Evolutionary conservation across 129 eudicot species (phyloP).

Genomic region (Erigeron canadensis): DNA sequence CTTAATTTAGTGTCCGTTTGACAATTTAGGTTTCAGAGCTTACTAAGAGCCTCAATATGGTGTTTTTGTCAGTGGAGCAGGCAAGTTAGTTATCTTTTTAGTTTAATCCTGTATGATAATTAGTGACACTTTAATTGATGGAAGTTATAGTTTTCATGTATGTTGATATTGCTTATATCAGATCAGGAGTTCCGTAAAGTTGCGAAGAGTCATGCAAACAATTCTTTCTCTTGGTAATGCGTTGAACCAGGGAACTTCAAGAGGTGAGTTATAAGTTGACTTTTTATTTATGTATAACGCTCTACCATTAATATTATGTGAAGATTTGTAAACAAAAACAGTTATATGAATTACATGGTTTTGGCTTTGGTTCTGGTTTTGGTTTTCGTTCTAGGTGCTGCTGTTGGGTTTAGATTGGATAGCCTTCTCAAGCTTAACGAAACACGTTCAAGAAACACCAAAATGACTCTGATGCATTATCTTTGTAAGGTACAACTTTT

Average conservation of each 20-base stretch:
- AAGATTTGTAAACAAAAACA: too few relatives aligned
- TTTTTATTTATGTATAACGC: not conserved
- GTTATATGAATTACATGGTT: not conserved
- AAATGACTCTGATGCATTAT: slow-evolving; percentile 96
- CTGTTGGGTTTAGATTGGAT: slow-evolving; percentile 92
- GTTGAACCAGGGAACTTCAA: slow-evolving; percentile 91
- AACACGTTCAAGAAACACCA: slow-evolving; percentile 86
- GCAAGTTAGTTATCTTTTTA: slow-evolving; percentile 16
- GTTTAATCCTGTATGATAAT: not conserved
- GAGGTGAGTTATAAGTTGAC: slow-evolving; percentile 52
- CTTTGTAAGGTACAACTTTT: slow-evolving; percentile 79
- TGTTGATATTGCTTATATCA: slow-evolving; percentile 45
- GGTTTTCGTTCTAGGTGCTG: slow-evolving; percentile 64
- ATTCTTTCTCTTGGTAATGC: slow-evolving; percentile 96
- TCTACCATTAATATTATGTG: too few relatives aligned
- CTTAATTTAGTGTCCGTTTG: slow-evolving; percentile 20
- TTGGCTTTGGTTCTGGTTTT: not conserved
- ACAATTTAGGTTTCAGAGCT: slow-evolving; percentile 68
- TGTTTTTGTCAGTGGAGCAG: slow-evolving; percentile 77
- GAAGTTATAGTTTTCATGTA: slow-evolving; percentile 14
- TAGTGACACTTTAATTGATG: slow-evolving; percentile 13
- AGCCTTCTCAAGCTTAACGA: slow-evolving; percentile 93
- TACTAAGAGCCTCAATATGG: slow-evolving; percentile 48
- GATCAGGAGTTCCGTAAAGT: slow-evolving; percentile 78
- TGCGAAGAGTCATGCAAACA: slow-evolving; percentile 91